phyloP scores from a whole-genome alignment of 176 grass and related monocot species.

The Cenchrus purpureus region DNA sequence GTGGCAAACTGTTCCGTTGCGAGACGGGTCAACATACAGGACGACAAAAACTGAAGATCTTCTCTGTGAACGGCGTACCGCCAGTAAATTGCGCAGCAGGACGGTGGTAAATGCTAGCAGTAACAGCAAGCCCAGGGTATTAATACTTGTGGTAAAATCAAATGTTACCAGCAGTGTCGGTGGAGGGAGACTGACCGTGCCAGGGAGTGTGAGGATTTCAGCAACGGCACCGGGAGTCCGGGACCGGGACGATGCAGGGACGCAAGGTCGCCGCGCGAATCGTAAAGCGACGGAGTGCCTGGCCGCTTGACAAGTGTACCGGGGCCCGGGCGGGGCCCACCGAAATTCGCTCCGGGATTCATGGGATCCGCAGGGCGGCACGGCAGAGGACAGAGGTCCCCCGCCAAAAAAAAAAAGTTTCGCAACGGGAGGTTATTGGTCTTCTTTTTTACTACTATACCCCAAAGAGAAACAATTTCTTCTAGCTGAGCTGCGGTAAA shows the following conservation, averaged over 20 bases:
- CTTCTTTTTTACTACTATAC: not conserved
- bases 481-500: not conserved
- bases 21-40: not conserved
- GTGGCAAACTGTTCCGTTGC: slow-evolving; percentile 31
- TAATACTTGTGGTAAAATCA: slow-evolving; percentile 6
- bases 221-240: not conserved
- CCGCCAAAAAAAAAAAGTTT: slow-evolving; percentile 30
- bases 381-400: slow-evolving; percentile 11
- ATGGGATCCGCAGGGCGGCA: slow-evolving; percentile 29
- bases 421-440: slow-evolving; percentile 38
- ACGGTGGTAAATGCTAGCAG: slow-evolving; percentile 25
- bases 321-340: not conserved
- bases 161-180: slow-evolving; percentile 33
- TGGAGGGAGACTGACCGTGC: not conserved
- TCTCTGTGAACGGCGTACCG: not conserved
- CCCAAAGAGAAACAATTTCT: not conserved
- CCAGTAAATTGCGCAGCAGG: not conserved
- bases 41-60: slow-evolving; percentile 6
- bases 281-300: slow-evolving; percentile 25
- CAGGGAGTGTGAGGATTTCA: not conserved
- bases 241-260: not conserved
- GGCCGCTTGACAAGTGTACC: slow-evolving; percentile 25
- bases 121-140: not conserved
- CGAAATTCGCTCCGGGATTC: slow-evolving; percentile 29
- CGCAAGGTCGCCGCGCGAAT: slow-evolving; percentile 14